Evolutionary conservation across 2,329 filamentous ascomycete species (phyloP), one percentile per base, ranked within the genome.

Genomic region (Monascus ruber): DNA sequence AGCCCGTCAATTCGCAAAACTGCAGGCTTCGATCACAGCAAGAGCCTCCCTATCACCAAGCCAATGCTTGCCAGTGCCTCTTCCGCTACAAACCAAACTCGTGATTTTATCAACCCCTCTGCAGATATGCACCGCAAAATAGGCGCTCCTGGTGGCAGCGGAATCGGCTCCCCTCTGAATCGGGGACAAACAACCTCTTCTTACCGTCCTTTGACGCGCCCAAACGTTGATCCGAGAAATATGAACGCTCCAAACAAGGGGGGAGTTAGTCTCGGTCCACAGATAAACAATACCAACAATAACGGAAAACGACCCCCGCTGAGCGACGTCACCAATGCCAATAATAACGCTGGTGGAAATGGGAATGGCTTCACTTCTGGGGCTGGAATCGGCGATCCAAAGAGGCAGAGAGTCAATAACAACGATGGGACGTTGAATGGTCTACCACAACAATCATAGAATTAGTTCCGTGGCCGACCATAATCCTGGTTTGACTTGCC

Each of bases 1-100:
- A 85, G 81, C 44, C 87, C 88, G 0, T 91, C 87, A 0, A 87
- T 94, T 54, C 77, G 85, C 44, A 88, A 89, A 56, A 95, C 89
- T 0, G 83, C 83, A 0, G 88, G 88, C 2, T 74, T 95, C 31
- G 86, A 95, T 53, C 85, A 93, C 54, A 78, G 67, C 24, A 81
- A 77, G 37, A 88, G 83, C 4, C 80, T 81, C 38, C 85, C 87
- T 0, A 65, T 94, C 2, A 73, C 72, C 4, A 74, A 72, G 45
- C 58, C 58, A 5, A 63, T 61, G 56, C 42, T 62, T 5, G 36
- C 52, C 4, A 37, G 46, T 6, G 46, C 48, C 26, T 59, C 59
- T 4, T 57, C 58, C n/a, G 50, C 54, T 17, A 38, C 55, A 1
- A 60, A 55, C 27, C 53, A 47, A 27, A 42, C 53, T 7, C 54